Percentiles rank a stretch among this genome's conserved stretches.
These are phyloP conservation scores for Coniferiporia weirii DNA, from an alignment of 1,284 basidiomycete genomes.

Conservation along the genomic window DNA sequence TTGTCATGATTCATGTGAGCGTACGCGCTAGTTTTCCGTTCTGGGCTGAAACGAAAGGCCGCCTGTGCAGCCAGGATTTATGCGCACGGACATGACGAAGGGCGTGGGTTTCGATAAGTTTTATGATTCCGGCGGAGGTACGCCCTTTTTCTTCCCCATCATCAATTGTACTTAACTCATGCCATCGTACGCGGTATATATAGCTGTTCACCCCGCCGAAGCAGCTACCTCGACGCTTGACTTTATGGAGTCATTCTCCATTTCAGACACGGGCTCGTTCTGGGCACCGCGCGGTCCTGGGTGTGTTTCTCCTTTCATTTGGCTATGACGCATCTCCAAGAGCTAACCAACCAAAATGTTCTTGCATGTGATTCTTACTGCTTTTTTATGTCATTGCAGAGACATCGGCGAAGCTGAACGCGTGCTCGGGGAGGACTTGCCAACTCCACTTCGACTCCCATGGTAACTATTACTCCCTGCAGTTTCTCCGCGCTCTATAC, in stretches of 20 bases:
- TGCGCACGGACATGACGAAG: conserved; percentile 43
- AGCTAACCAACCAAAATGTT: neutral
- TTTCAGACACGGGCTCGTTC: conserved; percentile 36
- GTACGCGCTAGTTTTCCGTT: neutral
- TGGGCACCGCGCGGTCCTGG: conserved; percentile 41
- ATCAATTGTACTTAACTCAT: neutral
- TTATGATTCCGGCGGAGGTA: conserved; percentile 39
- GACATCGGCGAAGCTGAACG: conserved; percentile 42
- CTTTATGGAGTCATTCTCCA: conserved; percentile 33
- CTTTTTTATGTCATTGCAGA: conserved; percentile 19
- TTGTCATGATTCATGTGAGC: conserved; percentile 40
- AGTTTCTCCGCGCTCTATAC: too few species aligned
- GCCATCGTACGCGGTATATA: neutral
- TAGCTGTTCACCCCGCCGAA: conserved; percentile 38
- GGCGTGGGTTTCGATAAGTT: conserved; percentile 39
- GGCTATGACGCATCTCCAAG: too few species aligned
- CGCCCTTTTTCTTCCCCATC: conserved; percentile 10
- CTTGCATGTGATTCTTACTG: neutral
- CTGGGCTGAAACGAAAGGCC: neutral
- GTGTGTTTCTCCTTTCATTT: conserved; percentile 25
- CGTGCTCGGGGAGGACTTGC: conserved; percentile 36
- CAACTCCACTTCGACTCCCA: conserved; percentile 38
- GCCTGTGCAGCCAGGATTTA: conserved; percentile 27
- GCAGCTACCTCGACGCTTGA: conserved; percentile 36
- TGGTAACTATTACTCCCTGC: conserved; percentile 26